Base-by-base conservation (phyloP, 352 stramenopile genomes). In the Globisporangium emineosum region DNA sequence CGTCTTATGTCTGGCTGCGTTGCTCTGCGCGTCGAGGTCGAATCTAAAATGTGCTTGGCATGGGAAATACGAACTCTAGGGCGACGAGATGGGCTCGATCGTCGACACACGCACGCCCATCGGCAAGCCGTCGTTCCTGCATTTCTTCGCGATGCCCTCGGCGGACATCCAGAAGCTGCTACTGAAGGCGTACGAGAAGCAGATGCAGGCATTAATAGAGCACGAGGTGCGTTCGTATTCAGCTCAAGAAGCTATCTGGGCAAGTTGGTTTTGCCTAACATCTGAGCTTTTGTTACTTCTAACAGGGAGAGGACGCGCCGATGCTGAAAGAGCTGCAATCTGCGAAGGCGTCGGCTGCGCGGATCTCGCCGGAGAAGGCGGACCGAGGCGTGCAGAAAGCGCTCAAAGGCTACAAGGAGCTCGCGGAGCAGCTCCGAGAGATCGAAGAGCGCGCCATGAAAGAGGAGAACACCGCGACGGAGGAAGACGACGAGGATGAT, bases 21-120 rank as follows among this genome's bases (percentile, higher is more conserved):
- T 2, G 40, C 5, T 2, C 17, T 5, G 5, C 13, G 5, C 3
- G 19, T n/a, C n/a, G 5, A 43, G n/a, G 19, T 0, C 37, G 19
- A 43, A 47, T 47, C 40, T 47, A 19, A 42, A 12, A 42, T 42
- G 35, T 64, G 6, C 5, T 29, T 54, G 5, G 27, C 17, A 32
- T 52, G 37, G 37, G 9, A 13, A 25, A 51, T 6, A 15, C 51
- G 37, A 30, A 43, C 15, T 51, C 21, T 64, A 90, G 81, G 86
- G 86, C 12, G 81, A 95, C 2, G 84, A 92, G 35, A 91, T 95
- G 81, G 86, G 86, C 9, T 91, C 84, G 25, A 93, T 93, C 58
- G 70, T 91, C 37, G 86, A 95, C 67, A 93, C 86, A 43, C 77
- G 86, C 9, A 75, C 72, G 33, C 69, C 80, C 2, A 62, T 78